Percentiles rank a stretch among this genome's conserved stretches.
Conservation (phyloP, 2,329 filamentous ascomycete genomes). For the Emergomyces pasteurianus region DNA sequence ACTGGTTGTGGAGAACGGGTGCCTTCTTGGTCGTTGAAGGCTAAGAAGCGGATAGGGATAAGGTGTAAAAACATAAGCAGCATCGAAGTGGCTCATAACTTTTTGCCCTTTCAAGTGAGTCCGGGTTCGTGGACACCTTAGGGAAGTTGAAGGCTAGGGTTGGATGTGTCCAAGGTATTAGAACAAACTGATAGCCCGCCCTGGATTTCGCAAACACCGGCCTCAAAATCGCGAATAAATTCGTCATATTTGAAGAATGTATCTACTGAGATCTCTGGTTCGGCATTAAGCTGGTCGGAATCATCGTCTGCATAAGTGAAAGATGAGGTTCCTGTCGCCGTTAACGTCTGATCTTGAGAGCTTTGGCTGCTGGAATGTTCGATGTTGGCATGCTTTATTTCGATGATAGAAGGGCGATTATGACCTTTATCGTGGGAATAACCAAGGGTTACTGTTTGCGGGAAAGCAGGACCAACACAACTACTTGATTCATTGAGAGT, state of each 20-base stretch:
- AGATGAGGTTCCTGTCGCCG: background rate
- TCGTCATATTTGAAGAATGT: background rate
- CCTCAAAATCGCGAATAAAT: background rate
- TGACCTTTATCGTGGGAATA: background rate
- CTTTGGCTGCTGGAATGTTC: background rate
- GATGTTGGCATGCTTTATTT: background rate
- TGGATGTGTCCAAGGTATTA: background rate
- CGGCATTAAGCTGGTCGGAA: background rate
- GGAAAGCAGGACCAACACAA: background rate
- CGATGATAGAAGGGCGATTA: background rate
- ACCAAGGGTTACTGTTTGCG: background rate
- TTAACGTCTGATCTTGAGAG: background rate
- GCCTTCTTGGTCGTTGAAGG: too few relatives aligned
- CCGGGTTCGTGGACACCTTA: background rate
- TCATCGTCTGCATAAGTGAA: background rate
- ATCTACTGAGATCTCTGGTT: background rate
- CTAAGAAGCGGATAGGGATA: background rate
- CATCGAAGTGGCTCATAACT: background rate
- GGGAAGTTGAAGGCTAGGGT: background rate
- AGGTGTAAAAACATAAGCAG: background rate
- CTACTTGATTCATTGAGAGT: background rate
- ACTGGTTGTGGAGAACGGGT: background rate
- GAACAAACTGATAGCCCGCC: background rate
- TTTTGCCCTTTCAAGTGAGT: background rate
- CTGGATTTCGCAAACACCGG: background rate